phyloP scores from a whole-genome alignment of 495 filamentous ascomycete species.

The Talaromyces liani region DNA sequence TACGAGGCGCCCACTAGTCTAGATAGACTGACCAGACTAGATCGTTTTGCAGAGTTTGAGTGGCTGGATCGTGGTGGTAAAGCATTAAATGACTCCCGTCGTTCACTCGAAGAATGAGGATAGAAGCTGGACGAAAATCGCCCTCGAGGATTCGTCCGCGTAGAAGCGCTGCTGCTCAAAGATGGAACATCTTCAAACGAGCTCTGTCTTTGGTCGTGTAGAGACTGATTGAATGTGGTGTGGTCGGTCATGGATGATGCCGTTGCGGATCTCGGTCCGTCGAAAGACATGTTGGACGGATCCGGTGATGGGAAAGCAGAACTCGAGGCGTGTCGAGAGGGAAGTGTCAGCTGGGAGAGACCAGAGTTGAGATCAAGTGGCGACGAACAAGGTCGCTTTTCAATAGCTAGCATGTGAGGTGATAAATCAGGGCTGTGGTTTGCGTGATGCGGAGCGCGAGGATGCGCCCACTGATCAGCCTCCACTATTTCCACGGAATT shows the following conservation, averaged over 20 bases:
- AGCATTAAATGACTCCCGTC: constrained; percentile 63
- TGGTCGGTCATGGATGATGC: constrained; percentile 39
- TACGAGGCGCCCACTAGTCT: constrained; percentile 73
- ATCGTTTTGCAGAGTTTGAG: constrained; percentile 51
- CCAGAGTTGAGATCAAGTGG: constrained; percentile 45
- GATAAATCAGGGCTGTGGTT: constrained; percentile 33
- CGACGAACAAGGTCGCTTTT: constrained; percentile 41
- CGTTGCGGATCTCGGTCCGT: constrained; percentile 50
- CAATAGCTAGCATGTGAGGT: constrained; percentile 33
- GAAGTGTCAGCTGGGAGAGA: constrained; percentile 40
- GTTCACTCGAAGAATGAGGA: constrained; percentile 44
- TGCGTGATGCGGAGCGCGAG: constrained; percentile 1
- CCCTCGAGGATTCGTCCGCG: constrained; percentile 58
- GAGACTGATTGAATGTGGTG: constrained; percentile 31
- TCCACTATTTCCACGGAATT: constrained; percentile 23
- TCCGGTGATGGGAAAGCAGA: constrained; percentile 44
- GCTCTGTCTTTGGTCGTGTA: constrained; percentile 58
- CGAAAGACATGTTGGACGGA: constrained; percentile 43
- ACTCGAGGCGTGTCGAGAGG: constrained; percentile 32
- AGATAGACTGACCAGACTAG: constrained; percentile 78
- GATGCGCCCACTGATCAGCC: constrained; percentile 23
- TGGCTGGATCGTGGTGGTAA: constrained; percentile 50
- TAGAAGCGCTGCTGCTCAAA: constrained; percentile 78
- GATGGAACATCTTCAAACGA: constrained; percentile 86
- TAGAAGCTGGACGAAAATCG: constrained; percentile 42